Evolutionary conservation across 306 rosid species (phyloP).

Genomic region (Corylus heterophylla): DNA sequence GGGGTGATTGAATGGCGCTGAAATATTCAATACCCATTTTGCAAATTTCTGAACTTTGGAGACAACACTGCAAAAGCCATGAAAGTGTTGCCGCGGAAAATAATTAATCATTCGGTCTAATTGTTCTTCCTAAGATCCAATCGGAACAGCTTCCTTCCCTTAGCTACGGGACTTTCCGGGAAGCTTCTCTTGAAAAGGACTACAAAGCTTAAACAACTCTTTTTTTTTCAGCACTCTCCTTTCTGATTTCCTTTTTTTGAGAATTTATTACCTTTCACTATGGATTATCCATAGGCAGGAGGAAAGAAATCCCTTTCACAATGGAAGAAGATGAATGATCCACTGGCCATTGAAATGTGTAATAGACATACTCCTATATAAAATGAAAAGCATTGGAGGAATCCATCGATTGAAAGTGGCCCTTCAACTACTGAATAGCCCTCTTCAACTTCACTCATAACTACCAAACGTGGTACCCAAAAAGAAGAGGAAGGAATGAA

Average conservation of each 20-base stretch:
- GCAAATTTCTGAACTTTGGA: no score
- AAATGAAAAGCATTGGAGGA: background rate
- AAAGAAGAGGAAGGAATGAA: slow-evolving; percentile 14
- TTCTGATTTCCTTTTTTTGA: no score
- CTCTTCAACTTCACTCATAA: slow-evolving; percentile 59
- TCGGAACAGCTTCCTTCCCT: background rate
- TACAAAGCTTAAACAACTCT: background rate
- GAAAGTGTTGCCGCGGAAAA: no score
- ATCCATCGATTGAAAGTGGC: slow-evolving; percentile 44
- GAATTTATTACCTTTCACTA: no score
- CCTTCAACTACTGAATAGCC: slow-evolving; percentile 40
- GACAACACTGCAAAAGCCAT: no score
- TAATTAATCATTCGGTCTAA: background rate
- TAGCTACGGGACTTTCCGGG: slow-evolving; percentile 28
- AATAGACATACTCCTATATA: background rate
- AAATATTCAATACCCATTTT: no score
- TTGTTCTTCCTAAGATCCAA: background rate
- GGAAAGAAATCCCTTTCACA: background rate
- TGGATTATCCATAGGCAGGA: background rate
- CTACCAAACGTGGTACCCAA: slow-evolving; percentile 41
- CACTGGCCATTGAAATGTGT: slow-evolving; percentile 1
- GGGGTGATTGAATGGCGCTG: no score
- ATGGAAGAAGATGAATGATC: background rate
- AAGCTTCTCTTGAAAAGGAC: slow-evolving; percentile 41
- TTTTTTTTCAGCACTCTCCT: background rate